Evolutionary conservation across 306 rosid species (phyloP).

Genomic region (Acacia melanoxylon): DNA sequence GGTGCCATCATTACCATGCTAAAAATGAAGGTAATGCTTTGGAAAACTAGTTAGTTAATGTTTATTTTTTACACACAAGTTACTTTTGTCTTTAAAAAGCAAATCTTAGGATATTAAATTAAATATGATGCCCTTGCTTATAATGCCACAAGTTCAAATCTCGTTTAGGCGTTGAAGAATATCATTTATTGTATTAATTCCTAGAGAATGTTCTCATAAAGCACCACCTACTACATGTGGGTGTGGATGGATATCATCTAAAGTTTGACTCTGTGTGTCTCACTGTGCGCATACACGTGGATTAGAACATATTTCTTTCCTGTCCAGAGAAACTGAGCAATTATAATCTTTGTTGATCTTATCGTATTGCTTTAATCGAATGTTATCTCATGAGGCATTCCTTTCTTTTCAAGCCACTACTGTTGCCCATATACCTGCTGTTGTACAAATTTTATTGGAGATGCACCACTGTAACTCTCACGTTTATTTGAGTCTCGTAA

Average conservation of each 20-base stretch:
- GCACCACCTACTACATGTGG: not conserved
- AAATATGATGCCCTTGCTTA: not conserved
- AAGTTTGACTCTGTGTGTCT: not conserved
- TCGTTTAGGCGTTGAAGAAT: not conserved
- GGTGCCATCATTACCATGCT: not conserved
- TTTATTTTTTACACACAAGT: not conserved
- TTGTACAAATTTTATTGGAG: not conserved
- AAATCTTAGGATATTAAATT: not conserved
- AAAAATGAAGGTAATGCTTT: not conserved
- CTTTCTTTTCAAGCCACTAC: not conserved
- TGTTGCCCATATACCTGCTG: not conserved
- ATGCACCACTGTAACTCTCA: conserved; percentile 5
- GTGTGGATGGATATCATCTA: not conserved
- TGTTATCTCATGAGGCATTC: not conserved
- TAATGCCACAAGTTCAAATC: not conserved
- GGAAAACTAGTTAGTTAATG: not conserved
- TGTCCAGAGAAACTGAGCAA: not conserved
- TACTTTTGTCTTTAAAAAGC: not conserved
- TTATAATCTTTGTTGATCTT: not conserved
- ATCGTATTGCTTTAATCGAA: not conserved
- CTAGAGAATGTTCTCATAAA: not conserved
- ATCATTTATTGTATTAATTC: not conserved
- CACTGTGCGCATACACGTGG: not conserved
- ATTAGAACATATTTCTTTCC: not conserved
- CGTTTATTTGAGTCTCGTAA: not conserved